Conservation (phyloP, 2,329 filamentous ascomycete genomes). For the Coleophoma eucalyptorum region DNA sequence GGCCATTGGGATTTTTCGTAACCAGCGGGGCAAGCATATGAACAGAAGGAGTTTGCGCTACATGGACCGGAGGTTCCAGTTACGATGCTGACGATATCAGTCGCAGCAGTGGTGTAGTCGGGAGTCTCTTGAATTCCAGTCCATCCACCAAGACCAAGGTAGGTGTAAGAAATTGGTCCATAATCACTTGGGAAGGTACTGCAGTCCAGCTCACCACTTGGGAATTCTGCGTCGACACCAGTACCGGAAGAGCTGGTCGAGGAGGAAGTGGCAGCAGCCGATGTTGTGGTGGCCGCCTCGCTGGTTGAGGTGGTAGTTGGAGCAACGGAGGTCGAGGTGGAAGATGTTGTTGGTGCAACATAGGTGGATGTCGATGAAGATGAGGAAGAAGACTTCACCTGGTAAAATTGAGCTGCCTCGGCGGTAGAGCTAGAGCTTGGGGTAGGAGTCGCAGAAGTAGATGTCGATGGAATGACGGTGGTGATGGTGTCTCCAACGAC, state of each 20-base stretch:
- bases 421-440: constrained; percentile 3
- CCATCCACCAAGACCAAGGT: constrained; percentile 71
- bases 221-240: constrained; percentile 66
- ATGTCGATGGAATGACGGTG: constrained; percentile 41
- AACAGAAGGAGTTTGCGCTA: constrained; percentile 68
- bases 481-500: constrained; percentile 51
- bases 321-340: constrained; percentile 26
- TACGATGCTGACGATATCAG: constrained; percentile 61
- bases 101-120: constrained; percentile 41
- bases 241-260: constrained; percentile 27
- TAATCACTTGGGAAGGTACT: constrained; percentile 73
- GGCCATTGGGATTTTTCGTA: constrained; percentile 96
- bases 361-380: constrained; percentile 28
- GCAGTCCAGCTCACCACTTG: constrained; percentile 70
- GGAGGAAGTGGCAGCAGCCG: constrained; percentile 21
- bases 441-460: constrained; percentile 19
- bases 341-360: constrained; percentile 31
- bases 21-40: constrained; percentile 86
- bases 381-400: constrained; percentile 10
- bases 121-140: constrained; percentile 69
- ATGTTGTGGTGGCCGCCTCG: constrained; percentile 28
- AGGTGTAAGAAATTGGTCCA: constrained; percentile 68
- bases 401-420: constrained; percentile 7
- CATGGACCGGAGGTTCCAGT: constrained; percentile 62
- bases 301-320: constrained; percentile 31